Conservation (phyloP, 352 stramenopile genomes). For the Phytopythium helicoides region DNA sequence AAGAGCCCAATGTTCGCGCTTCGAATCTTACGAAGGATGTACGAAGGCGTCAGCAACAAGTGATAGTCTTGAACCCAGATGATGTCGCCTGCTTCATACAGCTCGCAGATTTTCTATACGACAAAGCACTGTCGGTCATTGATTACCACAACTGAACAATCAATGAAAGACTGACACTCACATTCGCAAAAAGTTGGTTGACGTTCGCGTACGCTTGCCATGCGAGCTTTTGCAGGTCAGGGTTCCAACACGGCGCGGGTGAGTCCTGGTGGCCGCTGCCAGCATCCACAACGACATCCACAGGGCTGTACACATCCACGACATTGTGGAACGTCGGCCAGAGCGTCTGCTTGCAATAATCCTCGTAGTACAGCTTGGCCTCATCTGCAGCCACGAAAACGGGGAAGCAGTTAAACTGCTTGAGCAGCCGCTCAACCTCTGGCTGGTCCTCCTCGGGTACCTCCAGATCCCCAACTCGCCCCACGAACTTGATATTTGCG, state of each 20-base stretch:
- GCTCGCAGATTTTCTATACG: slow-evolving; percentile 56
- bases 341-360: slow-evolving; percentile 97
- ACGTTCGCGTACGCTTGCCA: slow-evolving; percentile 95
- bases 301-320: slow-evolving; percentile 84
- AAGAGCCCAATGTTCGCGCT: slow-evolving; percentile 95
- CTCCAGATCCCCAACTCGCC: slow-evolving; percentile 50
- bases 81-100: slow-evolving; percentile 82
- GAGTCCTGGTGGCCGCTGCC: slow-evolving; percentile 3
- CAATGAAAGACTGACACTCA: slow-evolving; percentile 59
- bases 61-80: slow-evolving; percentile 99
- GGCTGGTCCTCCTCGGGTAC: slow-evolving; percentile 49
- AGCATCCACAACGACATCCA: slow-evolving; percentile 56
- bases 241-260: slow-evolving; percentile 56
- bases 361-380: slow-evolving; percentile 80
- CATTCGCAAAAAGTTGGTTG: slow-evolving; percentile 91
- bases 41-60: slow-evolving; percentile 95
- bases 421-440: slow-evolving; percentile 43
- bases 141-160: slow-evolving; percentile 29
- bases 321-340: slow-evolving; percentile 98
- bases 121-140: not conserved
- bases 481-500: slow-evolving; percentile 73
- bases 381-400: slow-evolving; percentile 57
- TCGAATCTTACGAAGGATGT: slow-evolving; percentile 89
- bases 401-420: slow-evolving; percentile 63
- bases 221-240: slow-evolving; percentile 57